Percentiles rank a stretch among this genome's conserved stretches.
phyloP scores from a whole-genome alignment of 108 stramenopile genomes.

The Discostella pseudostelligera region DNA sequence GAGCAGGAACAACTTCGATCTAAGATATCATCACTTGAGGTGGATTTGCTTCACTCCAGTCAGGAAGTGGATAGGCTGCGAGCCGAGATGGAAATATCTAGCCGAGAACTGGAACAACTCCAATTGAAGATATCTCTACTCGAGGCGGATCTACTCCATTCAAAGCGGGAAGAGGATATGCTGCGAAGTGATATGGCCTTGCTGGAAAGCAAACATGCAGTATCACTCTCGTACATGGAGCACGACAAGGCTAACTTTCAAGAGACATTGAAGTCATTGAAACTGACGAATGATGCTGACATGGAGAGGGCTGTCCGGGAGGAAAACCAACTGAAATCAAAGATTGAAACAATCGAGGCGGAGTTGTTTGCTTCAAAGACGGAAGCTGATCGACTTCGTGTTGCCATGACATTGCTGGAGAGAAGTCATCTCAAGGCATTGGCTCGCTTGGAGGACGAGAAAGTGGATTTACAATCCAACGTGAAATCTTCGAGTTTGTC shows the following conservation, averaged over 20 bases:
- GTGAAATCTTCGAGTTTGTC: not conserved
- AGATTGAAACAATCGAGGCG: not conserved
- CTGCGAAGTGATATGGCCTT: not conserved
- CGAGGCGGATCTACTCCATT: not conserved
- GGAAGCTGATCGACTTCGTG: not conserved
- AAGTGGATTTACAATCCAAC: not conserved
- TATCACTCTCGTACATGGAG: too few species aligned
- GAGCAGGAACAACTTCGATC: not conserved
- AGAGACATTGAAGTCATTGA: too few species aligned
- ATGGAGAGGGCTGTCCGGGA: not conserved
- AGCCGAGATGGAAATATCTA: too few species aligned
- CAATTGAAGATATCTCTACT: not conserved
- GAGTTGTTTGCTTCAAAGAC: not conserved
- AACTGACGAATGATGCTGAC: too few species aligned
- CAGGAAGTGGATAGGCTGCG: not conserved
- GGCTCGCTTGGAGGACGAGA: conserved; percentile 4
- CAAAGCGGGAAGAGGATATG: not conserved
- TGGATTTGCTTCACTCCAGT: not conserved
- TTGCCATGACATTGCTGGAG: conserved; percentile 1
- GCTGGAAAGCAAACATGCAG: not conserved
- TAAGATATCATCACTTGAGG: conserved; percentile 8
- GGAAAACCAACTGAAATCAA: not conserved
- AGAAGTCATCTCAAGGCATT: conserved; percentile 2
- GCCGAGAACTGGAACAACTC: not conserved
- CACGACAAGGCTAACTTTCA: too few species aligned